Percentiles rank a stretch among this genome's conserved stretches.
These are phyloP conservation scores for Paradendryphiella salina DNA, from an alignment of 2,329 filamentous ascomycete species.

Conservation along the genomic window DNA sequence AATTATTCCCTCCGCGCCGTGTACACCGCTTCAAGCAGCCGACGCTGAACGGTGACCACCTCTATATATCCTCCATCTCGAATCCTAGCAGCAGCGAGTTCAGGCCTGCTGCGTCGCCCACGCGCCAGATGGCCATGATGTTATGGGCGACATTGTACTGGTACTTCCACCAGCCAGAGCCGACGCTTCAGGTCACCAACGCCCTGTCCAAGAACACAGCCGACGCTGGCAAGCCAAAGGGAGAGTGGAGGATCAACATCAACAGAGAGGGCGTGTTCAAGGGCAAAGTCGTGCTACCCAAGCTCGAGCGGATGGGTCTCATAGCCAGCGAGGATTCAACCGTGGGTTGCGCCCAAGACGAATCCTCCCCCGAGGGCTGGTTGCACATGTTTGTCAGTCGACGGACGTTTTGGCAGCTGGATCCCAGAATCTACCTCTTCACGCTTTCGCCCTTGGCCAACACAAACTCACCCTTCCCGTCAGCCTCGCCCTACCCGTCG, in stretches of 20 bases:
- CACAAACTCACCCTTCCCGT: slow-evolving; percentile 53
- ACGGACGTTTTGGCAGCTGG: slow-evolving; percentile 88
- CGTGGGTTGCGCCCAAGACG: slow-evolving; percentile 67
- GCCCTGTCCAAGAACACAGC: slow-evolving; percentile 66
- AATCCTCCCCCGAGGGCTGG: slow-evolving; percentile 69
- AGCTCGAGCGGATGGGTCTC: slow-evolving; percentile 91
- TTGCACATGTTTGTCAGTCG: slow-evolving; percentile 79
- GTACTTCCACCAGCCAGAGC: slow-evolving; percentile 91
- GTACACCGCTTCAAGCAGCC: slow-evolving; percentile 72
- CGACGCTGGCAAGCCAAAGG: slow-evolving; percentile 70
- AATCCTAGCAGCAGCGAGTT: slow-evolving; percentile 79
- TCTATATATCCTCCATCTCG: slow-evolving; percentile 92
- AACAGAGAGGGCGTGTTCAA: slow-evolving; percentile 86
- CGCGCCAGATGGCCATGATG: slow-evolving; percentile 93
- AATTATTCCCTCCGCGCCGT: slow-evolving; percentile 44
- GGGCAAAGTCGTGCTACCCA: slow-evolving; percentile 78
- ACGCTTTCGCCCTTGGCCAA: slow-evolving; percentile 67
- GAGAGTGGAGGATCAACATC: slow-evolving; percentile 85
- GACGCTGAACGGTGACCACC: slow-evolving; percentile 74
- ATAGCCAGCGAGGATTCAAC: slow-evolving; percentile 75
- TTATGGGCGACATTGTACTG: slow-evolving; percentile 92
- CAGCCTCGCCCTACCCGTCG: slow-evolving; percentile 56
- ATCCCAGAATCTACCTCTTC: slow-evolving; percentile 84
- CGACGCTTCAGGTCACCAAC: slow-evolving; percentile 65
- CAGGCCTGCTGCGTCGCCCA: slow-evolving; percentile 77